Evolutionary conservation across 2,329 filamentous ascomycete genomes (phyloP), one percentile per base, ranked within the genome.

Genomic region (Fusarium xyrophilum): DNA sequence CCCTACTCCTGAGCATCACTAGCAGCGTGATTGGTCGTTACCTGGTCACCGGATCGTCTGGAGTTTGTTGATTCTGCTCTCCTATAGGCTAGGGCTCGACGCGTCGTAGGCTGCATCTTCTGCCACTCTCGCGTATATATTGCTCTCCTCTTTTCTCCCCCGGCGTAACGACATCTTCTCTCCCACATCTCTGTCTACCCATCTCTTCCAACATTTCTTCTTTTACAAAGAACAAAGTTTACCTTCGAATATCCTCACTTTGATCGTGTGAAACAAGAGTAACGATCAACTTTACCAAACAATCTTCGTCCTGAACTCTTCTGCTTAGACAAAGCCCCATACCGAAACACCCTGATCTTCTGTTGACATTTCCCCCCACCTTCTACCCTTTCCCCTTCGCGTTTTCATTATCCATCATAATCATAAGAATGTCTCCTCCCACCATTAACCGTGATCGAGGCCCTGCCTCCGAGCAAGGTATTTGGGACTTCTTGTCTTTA

Each of bases 61-160:
- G 15, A 27, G 2, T 40, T 44, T 59, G 36, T 50, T 43, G 44
- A 12, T 19, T 25, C 32, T 43, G 30, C 28, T 46, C 19, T 51
- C 44, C 21, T 35, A 35, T 48, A 47, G 61, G 38, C 30, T 11
- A 17, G 36, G 27, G 28, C 17, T 39, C 12, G 47, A 46, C 28
- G 54, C 53, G 44, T 42, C 17, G 32, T 42, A 28, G 43, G 60
- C 36, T 54, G 23, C 10, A 33, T 65, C 39, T 38, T 36, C 51
- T 23, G 42, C 28, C 54, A 35, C 15, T 14, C 32, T 36, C 44
- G 46, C 50, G 38, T 63, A 15, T 42, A 40, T 32, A 28, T 65
- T 17, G 27, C 39, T 25, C 42, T 30, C 32, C 21, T 52, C 32
- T 48, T 64, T 40, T 17, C 23, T 21, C 32, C 27, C 46, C 35